Conservation (phyloP, 2,329 filamentous ascomycete genomes). For the Scorias spongiosa region DNA sequence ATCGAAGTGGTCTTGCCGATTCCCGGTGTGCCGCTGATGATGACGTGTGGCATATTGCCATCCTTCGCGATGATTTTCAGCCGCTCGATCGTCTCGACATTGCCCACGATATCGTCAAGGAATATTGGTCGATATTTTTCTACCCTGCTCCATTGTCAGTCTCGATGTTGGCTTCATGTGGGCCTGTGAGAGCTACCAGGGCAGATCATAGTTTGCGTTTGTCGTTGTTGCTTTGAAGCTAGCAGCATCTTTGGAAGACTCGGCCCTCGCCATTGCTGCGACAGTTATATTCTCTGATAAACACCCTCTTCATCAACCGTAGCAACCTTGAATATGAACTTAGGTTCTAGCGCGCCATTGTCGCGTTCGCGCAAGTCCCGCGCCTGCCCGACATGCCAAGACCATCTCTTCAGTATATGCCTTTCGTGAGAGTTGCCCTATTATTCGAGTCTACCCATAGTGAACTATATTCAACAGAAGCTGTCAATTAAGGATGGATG, state of each 20-base stretch:
- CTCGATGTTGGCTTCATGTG: neutral
- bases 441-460: no score
- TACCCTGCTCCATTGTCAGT: conserved; percentile 47
- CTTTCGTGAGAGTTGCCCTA: no score
- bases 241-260: conserved; percentile 33
- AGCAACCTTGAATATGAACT: neutral
- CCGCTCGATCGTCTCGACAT: conserved; percentile 92
- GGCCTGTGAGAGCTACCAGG: conserved; percentile 45
- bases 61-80: conserved; percentile 97
- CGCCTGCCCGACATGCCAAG: no score
- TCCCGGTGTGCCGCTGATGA: conserved; percentile 98
- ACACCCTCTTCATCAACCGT: neutral
- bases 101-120: conserved; percentile 92
- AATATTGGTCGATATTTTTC: conserved; percentile 95
- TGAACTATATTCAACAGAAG: no score
- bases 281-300: neutral
- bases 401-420: no score
- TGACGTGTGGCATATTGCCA: conserved; percentile 98
- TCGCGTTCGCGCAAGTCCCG: neutral
- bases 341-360: neutral
- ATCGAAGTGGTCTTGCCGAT: conserved; percentile 98
- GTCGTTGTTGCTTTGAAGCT: conserved; percentile 25
- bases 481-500: no score
- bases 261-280: conserved; percentile 29
- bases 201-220: conserved; percentile 53